Evolutionary conservation across 2,329 filamentous ascomycete genomes (phyloP), one percentile per base, ranked within the genome.

Genomic region (Pseudogymnoascus sp.): DNA sequence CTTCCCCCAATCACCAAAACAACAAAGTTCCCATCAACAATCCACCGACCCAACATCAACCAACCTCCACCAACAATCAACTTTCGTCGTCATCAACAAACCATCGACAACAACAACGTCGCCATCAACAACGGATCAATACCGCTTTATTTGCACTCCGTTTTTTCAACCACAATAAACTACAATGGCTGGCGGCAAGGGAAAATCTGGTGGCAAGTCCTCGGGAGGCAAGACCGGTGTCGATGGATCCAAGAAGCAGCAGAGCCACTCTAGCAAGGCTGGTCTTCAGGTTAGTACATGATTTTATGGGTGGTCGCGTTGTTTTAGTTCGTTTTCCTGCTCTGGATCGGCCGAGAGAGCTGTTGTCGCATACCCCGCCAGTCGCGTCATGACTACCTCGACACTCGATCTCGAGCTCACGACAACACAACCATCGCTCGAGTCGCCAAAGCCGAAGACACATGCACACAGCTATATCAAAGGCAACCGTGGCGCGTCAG

Each of bases 121-220:
- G 18, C 36, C 60, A 43, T 49, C 43, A 62, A 60, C 16, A 61
- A 23, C 31, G 23, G 60, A 42, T 62, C 37, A 61, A 64, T 61
- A 62, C 63, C 21, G 43, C 43, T 53, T 31, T 28, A 53, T 16
- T 12, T 18, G 14, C 23, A 16, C 14, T 40, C 53, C 42, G 21
- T 23, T 53, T 25, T 59, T 16, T 28, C 40, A 28, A 53, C 46
- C 3, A 25, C 36, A 62, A 61, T 59, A 34, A 66, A 64, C 60
- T 59, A 63, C 66, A 69, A 74, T 74, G 72, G 71, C 72, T 46
- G 72, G 72, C 43, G 72, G 72, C 65, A 74, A 74, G 66, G 72
- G 72, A 68, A 74, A 74, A 68, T 73, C 71, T 18, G 72, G 71
- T 60, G 72, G 72, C 62, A 74, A 74, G 70, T 73, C 71, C 14